These are phyloP conservation scores for Colletotrichum lini DNA, from an alignment of 2,329 filamentous ascomycete species.

Conservation along the genomic window DNA sequence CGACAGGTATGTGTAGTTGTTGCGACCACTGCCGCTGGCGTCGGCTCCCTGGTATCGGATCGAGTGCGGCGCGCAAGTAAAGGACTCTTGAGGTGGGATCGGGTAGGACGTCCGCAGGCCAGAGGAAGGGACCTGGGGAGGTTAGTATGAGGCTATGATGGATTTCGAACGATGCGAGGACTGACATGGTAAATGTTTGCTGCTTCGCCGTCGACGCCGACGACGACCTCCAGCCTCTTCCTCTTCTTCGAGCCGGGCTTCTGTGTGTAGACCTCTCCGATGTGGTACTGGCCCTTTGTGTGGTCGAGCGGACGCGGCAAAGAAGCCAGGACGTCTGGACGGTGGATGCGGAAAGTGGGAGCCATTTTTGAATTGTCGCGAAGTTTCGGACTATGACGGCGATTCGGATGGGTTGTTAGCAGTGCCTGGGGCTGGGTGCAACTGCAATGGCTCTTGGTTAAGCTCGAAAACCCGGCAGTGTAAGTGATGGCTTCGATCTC, in stretches of 20 bases:
- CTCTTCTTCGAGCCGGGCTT: slow-evolving; percentile 71
- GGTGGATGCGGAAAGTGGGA: slow-evolving; percentile 73
- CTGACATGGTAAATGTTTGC: slow-evolving; percentile 77
- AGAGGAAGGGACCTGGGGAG: slow-evolving; percentile 70
- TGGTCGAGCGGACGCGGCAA: slow-evolving; percentile 71
- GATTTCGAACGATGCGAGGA: slow-evolving; percentile 17
- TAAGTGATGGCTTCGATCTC: slow-evolving; percentile 37
- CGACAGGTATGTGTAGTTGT: slow-evolving; percentile 74
- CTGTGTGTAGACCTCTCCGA: slow-evolving; percentile 74
- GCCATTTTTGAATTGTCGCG: slow-evolving; percentile 59
- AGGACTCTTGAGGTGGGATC: slow-evolving; percentile 74
- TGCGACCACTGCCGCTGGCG: slow-evolving; percentile 63
- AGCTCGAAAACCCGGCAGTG: slow-evolving; percentile 21
- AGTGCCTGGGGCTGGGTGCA: slow-evolving; percentile 16
- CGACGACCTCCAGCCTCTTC: slow-evolving; percentile 74
- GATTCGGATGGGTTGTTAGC: slow-evolving; percentile 2
- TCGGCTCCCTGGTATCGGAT: slow-evolving; percentile 66
- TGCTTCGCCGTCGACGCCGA: slow-evolving; percentile 76
- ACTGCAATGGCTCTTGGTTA: slow-evolving; percentile 34
- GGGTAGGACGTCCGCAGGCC: slow-evolving; percentile 77
- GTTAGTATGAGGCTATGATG: slow-evolving; percentile 43
- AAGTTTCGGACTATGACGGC: neutral
- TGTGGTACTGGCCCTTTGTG: slow-evolving; percentile 63
- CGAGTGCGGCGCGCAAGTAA: slow-evolving; percentile 74
- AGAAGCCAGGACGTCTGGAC: slow-evolving; percentile 74